Evolutionary conservation across 768 basidiomycete genomes (phyloP).

Genomic region (Tylopilus balloui): DNA sequence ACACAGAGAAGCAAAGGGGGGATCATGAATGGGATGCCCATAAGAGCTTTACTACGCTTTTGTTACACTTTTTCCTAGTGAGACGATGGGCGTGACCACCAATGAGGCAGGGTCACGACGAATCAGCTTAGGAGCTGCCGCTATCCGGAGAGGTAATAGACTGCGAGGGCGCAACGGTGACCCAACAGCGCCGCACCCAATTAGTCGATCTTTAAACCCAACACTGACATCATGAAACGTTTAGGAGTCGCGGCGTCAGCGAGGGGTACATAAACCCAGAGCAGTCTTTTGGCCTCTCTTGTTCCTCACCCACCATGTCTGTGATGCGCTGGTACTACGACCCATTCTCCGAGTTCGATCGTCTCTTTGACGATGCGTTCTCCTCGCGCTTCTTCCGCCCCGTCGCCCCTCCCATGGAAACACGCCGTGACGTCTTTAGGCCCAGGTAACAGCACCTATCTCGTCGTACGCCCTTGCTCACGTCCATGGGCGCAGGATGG

Average conservation of each 20-base stretch:
- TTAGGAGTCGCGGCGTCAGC: conserved; percentile 5
- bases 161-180: too few species aligned
- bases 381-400: conserved; percentile 23
- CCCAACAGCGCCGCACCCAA: too few species aligned
- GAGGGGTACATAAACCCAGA: not conserved
- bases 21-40: too few species aligned
- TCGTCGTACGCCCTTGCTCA: not conserved
- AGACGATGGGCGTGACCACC: too few species aligned
- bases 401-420: conserved; percentile 2
- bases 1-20: too few species aligned
- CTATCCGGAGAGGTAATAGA: too few species aligned
- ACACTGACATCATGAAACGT: too few species aligned
- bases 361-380: conserved; percentile 40
- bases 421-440: conserved; percentile 19
- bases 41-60: too few species aligned
- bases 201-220: too few species aligned
- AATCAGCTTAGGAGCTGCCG: too few species aligned
- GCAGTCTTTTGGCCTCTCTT: not conserved
- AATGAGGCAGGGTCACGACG: too few species aligned
- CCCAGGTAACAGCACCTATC: conserved; percentile 28
- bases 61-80: too few species aligned
- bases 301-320: conserved; percentile 19
- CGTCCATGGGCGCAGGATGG: conserved; percentile 40
- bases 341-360: conserved; percentile 40
- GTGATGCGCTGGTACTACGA: conserved; percentile 33